These are phyloP conservation scores for Candida andamanensis DNA, from an alignment of 805 yeast species.

Conservation along the genomic window DNA sequence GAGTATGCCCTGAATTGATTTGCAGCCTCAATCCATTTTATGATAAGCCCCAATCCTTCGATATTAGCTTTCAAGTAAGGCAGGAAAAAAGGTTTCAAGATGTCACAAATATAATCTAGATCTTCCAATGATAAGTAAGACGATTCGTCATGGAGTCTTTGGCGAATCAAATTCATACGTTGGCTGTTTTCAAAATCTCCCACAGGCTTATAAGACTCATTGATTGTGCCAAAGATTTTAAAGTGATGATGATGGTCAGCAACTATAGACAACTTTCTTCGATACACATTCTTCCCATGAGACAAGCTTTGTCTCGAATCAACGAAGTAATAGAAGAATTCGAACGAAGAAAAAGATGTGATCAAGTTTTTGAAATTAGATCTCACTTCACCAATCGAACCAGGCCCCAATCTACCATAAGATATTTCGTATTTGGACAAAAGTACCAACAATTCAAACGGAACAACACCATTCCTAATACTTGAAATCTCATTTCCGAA, in stretches of 20 bases:
- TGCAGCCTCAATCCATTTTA: conserved; percentile 24
- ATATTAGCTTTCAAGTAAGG: conserved; percentile 14
- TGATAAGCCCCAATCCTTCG: conserved; percentile 13
- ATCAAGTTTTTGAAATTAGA: conserved; percentile 19
- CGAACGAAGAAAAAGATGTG: conserved; percentile 19
- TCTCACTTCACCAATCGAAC: conserved; percentile 22
- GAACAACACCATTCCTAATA: conserved; percentile 14
- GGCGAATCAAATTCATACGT: conserved; percentile 15
- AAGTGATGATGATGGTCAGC: conserved; percentile 9
- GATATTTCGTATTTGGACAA: conserved; percentile 20
- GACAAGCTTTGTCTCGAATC: conserved; percentile 23
- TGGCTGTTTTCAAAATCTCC: conserved; percentile 21
- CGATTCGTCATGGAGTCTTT: conserved; percentile 13
- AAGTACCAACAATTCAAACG: conserved; percentile 16
- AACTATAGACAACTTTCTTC: conserved; percentile 9
- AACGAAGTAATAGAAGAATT: conserved; percentile 22
- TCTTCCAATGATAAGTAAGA: conserved; percentile 15
- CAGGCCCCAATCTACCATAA: conserved; percentile 22
- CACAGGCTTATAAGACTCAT: conserved; percentile 24
- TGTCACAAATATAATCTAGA: conserved; percentile 20
- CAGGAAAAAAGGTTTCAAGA: conserved; percentile 15
- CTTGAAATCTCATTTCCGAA: conserved; percentile 15
- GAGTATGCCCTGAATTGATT: conserved; percentile 23
- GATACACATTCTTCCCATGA: conserved; percentile 13
- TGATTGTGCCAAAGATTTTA: conserved; percentile 21